A percentile compares a stretch with the other conserved stretches of the same genome.
phyloP scores from a whole-genome alignment of 2,329 filamentous ascomycete species.

The Alternaria arbusti region DNA sequence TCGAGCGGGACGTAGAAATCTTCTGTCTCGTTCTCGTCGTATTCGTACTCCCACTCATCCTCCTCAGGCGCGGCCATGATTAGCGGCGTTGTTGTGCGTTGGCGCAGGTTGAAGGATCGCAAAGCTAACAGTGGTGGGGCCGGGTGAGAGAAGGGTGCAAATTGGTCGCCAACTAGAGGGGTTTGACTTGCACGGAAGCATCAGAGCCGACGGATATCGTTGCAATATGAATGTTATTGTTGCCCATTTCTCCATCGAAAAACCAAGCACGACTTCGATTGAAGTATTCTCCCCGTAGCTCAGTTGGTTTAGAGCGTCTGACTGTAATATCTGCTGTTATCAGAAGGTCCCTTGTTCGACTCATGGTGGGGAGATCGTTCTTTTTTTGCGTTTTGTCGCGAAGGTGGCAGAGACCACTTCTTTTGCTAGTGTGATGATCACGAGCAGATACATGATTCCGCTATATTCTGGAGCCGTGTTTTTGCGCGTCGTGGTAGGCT shows the following conservation, averaged over 20 bases:
- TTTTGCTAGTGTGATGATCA: neutral
- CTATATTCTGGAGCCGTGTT: neutral
- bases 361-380: constrained; percentile 40
- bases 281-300: constrained; percentile 30
- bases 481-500: neutral
- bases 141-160: neutral
- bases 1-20: constrained; percentile 67
- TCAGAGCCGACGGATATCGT: neutral
- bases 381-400: constrained; percentile 12
- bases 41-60: constrained; percentile 69
- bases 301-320: constrained; percentile 48
- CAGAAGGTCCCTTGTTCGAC: constrained; percentile 44
- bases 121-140: neutral
- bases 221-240: neutral
- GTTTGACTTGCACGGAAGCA: neutral
- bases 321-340: constrained; percentile 45
- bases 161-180: neutral
- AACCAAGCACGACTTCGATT: constrained; percentile 23
- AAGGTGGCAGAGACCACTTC: neutral
- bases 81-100: constrained; percentile 1
- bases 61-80: constrained; percentile 35
- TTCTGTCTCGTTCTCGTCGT: constrained; percentile 61
- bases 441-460: neutral
- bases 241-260: constrained; percentile 1
- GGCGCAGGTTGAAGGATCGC: neutral